These are phyloP conservation scores for Neospermospora avenae DNA, from an alignment of 2,329 filamentous ascomycete species.

Conservation along the genomic window DNA sequence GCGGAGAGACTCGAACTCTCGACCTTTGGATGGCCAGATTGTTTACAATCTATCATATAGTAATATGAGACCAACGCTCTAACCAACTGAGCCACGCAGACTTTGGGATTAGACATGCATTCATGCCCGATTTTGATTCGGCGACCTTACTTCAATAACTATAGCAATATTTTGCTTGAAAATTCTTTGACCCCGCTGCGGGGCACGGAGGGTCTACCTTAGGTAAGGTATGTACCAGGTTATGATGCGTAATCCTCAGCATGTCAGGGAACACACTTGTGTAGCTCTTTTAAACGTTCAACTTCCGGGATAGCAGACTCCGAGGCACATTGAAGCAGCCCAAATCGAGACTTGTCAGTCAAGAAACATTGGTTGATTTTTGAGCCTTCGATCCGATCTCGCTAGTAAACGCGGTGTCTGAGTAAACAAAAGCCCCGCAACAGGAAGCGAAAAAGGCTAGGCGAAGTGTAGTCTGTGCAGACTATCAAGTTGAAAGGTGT, in stretches of 20 bases:
- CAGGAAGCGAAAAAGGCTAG: neutral
- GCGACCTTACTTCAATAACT: neutral
- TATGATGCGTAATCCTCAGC: too few species aligned
- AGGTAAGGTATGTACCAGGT: too few species aligned
- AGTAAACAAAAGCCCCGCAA: neutral
- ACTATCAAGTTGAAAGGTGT: neutral
- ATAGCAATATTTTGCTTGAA: neutral
- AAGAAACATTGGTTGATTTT: too few species aligned
- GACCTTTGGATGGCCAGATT: constrained; percentile 39
- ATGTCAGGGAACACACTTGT: too few species aligned
- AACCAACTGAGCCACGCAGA: constrained; percentile 43
- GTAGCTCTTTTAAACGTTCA: too few species aligned
- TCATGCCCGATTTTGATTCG: neutral
- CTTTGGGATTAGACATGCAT: neutral
- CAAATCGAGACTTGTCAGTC: too few species aligned
- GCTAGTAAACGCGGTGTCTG: neutral
- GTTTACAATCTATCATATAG: constrained; percentile 9
- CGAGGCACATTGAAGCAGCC: too few species aligned
- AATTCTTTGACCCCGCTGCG: neutral
- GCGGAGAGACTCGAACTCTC: constrained; percentile 38
- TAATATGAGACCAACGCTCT: constrained; percentile 42
- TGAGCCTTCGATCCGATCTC: neutral
- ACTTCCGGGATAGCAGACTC: too few species aligned
- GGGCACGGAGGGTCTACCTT: too few species aligned
- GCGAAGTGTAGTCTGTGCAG: neutral